These are phyloP conservation scores for Cocos nucifera DNA, from an alignment of 176 grass and related monocot genomes.

Conservation along the genomic window DNA sequence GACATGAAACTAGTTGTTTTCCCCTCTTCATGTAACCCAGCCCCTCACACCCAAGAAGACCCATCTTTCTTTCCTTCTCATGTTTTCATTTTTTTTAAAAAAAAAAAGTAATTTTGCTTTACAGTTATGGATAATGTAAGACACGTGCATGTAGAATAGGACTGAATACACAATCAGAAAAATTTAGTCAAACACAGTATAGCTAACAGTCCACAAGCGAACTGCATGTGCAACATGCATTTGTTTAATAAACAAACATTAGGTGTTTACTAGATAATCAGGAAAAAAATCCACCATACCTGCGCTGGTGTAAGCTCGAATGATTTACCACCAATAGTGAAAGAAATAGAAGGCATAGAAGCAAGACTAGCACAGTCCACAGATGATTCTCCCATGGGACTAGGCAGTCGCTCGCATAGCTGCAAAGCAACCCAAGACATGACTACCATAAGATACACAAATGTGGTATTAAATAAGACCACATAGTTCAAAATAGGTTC, in stretches of 20 bases:
- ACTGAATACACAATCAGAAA: not conserved
- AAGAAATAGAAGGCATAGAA: slow-evolving; percentile 64
- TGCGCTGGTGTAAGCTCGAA: slow-evolving; percentile 69
- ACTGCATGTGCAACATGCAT: too few species aligned
- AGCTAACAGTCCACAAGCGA: not conserved
- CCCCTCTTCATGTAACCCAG: too few species aligned
- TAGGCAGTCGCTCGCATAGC: slow-evolving; percentile 72
- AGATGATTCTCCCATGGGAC: slow-evolving; percentile 69
- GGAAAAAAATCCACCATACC: slow-evolving; percentile 22
- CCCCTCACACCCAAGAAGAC: too few species aligned
- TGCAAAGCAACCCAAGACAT: slow-evolving; percentile 25
- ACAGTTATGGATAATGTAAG: too few species aligned
- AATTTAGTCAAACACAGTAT: not conserved
- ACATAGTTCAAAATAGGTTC: not conserved
- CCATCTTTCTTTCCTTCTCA: too few species aligned
- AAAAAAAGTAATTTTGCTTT: too few species aligned
- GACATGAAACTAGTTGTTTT: too few species aligned
- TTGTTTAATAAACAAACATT: too few species aligned
- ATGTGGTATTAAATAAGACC: not conserved
- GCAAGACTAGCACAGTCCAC: slow-evolving; percentile 50
- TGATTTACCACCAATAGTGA: slow-evolving; percentile 64
- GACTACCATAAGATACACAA: not conserved
- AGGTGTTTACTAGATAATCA: slow-evolving; percentile 1
- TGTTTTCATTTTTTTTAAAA: too few species aligned
- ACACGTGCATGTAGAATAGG: too few species aligned